phyloP scores from a whole-genome alignment of 208 protist species.

The Endotrypanum monterogeii region DNA sequence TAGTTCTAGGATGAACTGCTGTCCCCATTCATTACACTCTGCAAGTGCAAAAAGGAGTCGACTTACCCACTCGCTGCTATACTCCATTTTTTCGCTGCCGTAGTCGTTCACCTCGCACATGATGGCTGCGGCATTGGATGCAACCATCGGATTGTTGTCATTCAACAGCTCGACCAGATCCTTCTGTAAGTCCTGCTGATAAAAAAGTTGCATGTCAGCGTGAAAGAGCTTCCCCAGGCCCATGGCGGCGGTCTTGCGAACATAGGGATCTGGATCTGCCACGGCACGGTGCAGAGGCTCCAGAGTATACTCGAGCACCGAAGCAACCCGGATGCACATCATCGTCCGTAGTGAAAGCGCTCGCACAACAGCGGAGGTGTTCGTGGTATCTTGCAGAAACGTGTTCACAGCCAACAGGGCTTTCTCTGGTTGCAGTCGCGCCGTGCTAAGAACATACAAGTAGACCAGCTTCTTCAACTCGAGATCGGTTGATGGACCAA shows the following conservation, averaged over 20 bases:
- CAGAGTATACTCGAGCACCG: constrained; percentile 98
- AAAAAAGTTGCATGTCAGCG: constrained; percentile 95
- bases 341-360: constrained; percentile 99
- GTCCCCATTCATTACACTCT: constrained; percentile 98
- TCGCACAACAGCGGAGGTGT: constrained; percentile 96
- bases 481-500: constrained; percentile 97
- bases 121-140: constrained; percentile 98
- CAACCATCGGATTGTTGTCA: constrained; percentile 98
- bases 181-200: constrained; percentile 92
- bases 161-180: constrained; percentile 92
- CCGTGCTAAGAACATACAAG: constrained; percentile 99
- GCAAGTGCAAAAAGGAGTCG: constrained; percentile 96
- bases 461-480: constrained; percentile 99
- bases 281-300: constrained; percentile 95
- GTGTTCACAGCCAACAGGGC: constrained; percentile 99
- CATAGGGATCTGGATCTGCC: constrained; percentile 98
- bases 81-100: constrained; percentile 39
- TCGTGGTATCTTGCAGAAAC: constrained; percentile 96
- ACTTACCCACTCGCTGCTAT: constrained; percentile 86
- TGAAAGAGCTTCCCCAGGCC: constrained; percentile 99
- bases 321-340: constrained; percentile 98
- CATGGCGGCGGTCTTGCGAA: constrained; percentile 99
- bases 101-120: constrained; percentile 94
- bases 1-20: constrained; percentile 98
- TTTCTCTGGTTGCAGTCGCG: constrained; percentile 98